phyloP scores from a whole-genome alignment of 805 yeast species.

The Cephaloascus fragrans region DNA sequence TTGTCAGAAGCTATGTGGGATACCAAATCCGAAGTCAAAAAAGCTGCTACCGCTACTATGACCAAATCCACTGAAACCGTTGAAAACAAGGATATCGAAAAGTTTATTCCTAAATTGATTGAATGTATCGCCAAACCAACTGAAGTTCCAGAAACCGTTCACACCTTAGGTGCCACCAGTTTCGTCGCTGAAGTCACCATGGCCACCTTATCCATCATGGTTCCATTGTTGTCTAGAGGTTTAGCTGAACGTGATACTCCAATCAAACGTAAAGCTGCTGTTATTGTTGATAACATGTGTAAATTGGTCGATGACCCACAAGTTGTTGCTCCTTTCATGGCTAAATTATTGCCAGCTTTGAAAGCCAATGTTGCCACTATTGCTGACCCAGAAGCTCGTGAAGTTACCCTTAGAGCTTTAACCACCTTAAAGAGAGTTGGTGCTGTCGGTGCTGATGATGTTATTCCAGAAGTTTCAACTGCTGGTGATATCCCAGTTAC shows the following conservation, averaged over 20 bases:
- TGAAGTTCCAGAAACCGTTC: conserved; percentile 98
- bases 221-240: conserved; percentile 98
- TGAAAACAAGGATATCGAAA: conserved; percentile 99
- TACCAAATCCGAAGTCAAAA: conserved; percentile 97
- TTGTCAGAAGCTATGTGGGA: conserved; percentile 99
- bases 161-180: conserved; percentile 98
- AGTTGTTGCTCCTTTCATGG: conserved; percentile 98
- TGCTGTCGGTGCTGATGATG: conserved; percentile 84
- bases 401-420: conserved; percentile 93
- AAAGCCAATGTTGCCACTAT: conserved; percentile 89
- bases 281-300: conserved; percentile 99
- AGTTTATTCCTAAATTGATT: conserved; percentile 96
- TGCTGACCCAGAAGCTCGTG: conserved; percentile 99
- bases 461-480: conserved; percentile 93
- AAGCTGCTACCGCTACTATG: conserved; percentile 92
- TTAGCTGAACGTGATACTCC: conserved; percentile 99
- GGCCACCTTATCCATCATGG: conserved; percentile 99
- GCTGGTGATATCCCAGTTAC: conserved; percentile 96
- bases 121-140: conserved; percentile 95
- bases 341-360: conserved; percentile 91
- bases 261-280: conserved; percentile 99
- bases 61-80: conserved; percentile 95
- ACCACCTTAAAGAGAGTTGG: conserved; percentile 98
- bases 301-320: conserved; percentile 99
- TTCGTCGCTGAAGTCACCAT: conserved; percentile 99